phyloP scores from a whole-genome alignment of 768 basidiomycete species.

The Suillus plorans region DNA sequence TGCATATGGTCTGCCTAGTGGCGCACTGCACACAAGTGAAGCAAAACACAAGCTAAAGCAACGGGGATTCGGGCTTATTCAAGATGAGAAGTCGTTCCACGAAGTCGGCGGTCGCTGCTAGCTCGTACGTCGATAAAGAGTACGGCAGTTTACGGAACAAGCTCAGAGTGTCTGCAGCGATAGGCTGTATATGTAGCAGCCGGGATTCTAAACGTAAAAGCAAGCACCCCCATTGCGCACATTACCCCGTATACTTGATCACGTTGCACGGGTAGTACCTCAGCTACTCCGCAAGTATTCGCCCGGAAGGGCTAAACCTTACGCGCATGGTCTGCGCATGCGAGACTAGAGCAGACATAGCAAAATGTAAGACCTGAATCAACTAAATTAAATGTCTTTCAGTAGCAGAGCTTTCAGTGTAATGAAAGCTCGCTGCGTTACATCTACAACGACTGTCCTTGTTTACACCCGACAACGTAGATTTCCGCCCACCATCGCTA shows the following conservation, averaged over 20 bases:
- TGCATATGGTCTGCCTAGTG: too few relatives aligned
- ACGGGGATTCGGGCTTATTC: too few relatives aligned
- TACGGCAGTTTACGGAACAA: too few relatives aligned
- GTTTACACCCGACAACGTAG: conserved; percentile 48
- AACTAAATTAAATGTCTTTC: neutral
- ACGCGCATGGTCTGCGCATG: neutral
- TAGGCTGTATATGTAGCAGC: neutral
- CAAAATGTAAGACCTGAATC: neutral
- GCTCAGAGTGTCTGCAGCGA: too few relatives aligned
- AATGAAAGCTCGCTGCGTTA: neutral
- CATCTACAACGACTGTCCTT: neutral
- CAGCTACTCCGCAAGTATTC: neutral
- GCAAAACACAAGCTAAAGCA: too few relatives aligned
- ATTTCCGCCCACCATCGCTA: conserved; percentile 67
- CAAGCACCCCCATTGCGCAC: too few relatives aligned
- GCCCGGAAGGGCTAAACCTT: neutral
- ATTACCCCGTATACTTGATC: neutral
- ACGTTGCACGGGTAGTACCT: neutral
- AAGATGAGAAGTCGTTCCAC: too few relatives aligned
- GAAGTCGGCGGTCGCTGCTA: too few relatives aligned
- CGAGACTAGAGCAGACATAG: neutral
- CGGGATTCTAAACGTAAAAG: neutral
- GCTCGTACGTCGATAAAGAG: too few relatives aligned
- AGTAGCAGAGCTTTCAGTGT: too few relatives aligned
- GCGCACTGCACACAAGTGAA: too few relatives aligned